phyloP scores from a whole-genome alignment of 805 yeast species.

The Nakazawaea anatomiae region DNA sequence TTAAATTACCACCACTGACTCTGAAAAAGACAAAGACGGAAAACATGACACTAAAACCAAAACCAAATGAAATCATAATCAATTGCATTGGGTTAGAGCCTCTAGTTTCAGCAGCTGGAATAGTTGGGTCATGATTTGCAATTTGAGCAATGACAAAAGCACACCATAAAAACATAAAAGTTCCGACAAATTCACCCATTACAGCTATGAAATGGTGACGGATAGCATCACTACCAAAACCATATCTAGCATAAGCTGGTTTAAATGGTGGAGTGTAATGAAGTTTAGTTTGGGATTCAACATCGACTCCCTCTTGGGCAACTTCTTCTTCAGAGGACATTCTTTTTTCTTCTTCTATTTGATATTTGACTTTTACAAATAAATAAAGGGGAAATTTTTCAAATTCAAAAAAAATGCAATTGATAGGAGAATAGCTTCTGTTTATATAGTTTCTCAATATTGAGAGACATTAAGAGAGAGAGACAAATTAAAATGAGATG shows the following conservation, averaged over 20 bases:
- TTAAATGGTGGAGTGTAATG: slow-evolving; percentile 33
- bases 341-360: neutral
- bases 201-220: slow-evolving; percentile 65
- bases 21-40: slow-evolving; percentile 63
- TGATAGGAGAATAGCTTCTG: neutral
- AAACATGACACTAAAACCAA: slow-evolving; percentile 80
- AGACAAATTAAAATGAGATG: too few species aligned
- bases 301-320: slow-evolving; percentile 17
- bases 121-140: slow-evolving; percentile 45
- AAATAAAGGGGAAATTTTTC: neutral
- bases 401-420: too few species aligned
- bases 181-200: slow-evolving; percentile 79
- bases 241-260: slow-evolving; percentile 24
- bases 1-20: slow-evolving; percentile 84
- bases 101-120: slow-evolving; percentile 17
- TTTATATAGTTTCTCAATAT: neutral
- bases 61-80: slow-evolving; percentile 79
- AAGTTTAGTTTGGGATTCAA: slow-evolving; percentile 30
- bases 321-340: slow-evolving; percentile 4
- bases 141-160: slow-evolving; percentile 81
- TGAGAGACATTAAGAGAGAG: too few species aligned
- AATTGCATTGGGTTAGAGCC: slow-evolving; percentile 53
- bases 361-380: neutral
- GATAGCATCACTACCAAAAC: slow-evolving; percentile 33
- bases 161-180: slow-evolving; percentile 76